Percentiles rank a stretch among this genome's conserved stretches.
Conservation (phyloP, 257 asterid species). For the Penstemon eatonii region DNA sequence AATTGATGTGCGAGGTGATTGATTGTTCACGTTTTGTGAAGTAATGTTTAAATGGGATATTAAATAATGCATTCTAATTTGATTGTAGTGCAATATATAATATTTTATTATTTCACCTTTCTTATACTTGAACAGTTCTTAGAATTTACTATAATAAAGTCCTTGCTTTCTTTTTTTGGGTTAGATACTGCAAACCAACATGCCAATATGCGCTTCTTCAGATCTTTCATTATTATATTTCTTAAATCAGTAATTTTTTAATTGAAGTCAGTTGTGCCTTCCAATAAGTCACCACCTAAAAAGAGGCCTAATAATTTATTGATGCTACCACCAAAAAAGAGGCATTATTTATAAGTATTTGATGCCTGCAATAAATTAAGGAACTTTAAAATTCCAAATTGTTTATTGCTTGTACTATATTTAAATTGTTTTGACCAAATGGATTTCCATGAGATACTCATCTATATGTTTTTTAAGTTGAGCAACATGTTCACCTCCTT, state of each 20-base stretch:
- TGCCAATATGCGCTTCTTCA: conserved; percentile 49
- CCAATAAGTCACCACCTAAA: background rate
- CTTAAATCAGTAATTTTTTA: conserved; percentile 19
- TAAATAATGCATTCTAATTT: background rate
- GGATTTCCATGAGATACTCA: conserved; percentile 33
- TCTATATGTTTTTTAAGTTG: conserved; percentile 12
- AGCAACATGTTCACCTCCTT: conserved; percentile 28
- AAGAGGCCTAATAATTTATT: background rate
- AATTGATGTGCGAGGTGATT: conserved; percentile 25
- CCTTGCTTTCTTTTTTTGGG: conserved; percentile 32
- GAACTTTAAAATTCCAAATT: conserved; percentile 23
- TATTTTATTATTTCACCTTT: background rate
- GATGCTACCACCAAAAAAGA: background rate
- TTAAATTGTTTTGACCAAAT: conserved; percentile 18
- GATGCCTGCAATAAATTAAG: conserved; percentile 19
- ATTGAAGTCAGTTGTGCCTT: conserved; percentile 8
- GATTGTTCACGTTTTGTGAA: conserved; percentile 44
- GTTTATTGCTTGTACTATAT: conserved; percentile 10
- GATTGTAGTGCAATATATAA: conserved; percentile 1
- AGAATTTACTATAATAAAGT: conserved; percentile 22
- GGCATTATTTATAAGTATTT: background rate
- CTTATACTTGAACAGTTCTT: conserved; percentile 18
- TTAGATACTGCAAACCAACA: conserved; percentile 28
- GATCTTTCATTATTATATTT: conserved; percentile 31
- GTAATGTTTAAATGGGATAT: conserved; percentile 26